Percentiles rank a stretch among this genome's conserved stretches.
These are phyloP conservation scores for Candida arabinofermentans DNA, from an alignment of 805 yeast species.

Conservation along the genomic window DNA sequence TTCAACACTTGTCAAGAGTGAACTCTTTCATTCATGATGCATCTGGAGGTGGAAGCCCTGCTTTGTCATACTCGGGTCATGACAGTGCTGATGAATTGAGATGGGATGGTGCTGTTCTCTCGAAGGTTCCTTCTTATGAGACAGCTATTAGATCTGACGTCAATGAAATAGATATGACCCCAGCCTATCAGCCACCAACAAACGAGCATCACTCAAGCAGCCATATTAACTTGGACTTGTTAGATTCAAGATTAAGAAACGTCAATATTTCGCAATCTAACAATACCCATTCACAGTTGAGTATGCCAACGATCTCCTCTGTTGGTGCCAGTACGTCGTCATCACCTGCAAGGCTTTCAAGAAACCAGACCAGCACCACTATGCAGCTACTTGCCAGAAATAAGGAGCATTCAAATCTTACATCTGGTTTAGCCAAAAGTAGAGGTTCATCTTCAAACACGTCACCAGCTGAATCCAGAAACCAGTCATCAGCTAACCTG, in stretches of 20 bases:
- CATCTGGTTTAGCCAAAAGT: slow-evolving; percentile 25
- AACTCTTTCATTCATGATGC: slow-evolving; percentile 40
- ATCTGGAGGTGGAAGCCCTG: slow-evolving; percentile 3
- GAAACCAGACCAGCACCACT: slow-evolving; percentile 11
- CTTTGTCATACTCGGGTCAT: slow-evolving; percentile 5
- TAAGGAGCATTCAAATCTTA: slow-evolving; percentile 15
- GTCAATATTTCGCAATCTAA: slow-evolving; percentile 14
- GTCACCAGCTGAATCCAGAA: slow-evolving; percentile 39
- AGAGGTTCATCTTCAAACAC: slow-evolving; percentile 31
- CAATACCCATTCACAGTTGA: background rate
- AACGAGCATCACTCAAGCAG: slow-evolving; percentile 29
- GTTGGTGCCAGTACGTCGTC: slow-evolving; percentile 1
- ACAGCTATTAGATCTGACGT: slow-evolving; percentile 63
- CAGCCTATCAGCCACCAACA: slow-evolving; percentile 57
- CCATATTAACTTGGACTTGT: slow-evolving; percentile 26
- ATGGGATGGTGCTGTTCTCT: slow-evolving; percentile 26
- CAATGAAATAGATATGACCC: slow-evolving; percentile 56
- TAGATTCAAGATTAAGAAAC: slow-evolving; percentile 29
- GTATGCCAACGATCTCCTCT: background rate
- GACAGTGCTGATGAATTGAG: slow-evolving; percentile 4
- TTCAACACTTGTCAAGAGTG: slow-evolving; percentile 54
- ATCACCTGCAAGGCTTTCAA: slow-evolving; percentile 9
- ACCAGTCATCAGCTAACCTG: slow-evolving; percentile 33
- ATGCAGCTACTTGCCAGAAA: slow-evolving; percentile 3
- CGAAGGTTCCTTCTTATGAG: slow-evolving; percentile 79